phyloP scores from a whole-genome alignment of 2,329 filamentous ascomycete genomes.

The Pseudogymnoascus sp. region DNA sequence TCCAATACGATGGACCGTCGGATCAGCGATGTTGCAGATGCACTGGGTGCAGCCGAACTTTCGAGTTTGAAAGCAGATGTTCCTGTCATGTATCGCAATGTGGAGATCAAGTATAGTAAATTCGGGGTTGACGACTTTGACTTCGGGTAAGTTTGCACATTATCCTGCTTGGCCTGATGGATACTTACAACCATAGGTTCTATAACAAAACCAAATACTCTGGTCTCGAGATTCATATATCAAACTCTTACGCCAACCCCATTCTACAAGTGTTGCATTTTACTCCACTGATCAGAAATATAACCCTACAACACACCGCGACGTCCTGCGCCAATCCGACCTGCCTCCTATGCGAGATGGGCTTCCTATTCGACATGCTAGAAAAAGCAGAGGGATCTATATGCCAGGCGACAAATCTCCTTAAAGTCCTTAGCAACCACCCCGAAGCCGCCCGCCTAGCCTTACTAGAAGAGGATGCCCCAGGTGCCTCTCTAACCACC shows the following conservation, averaged over 20 bases:
- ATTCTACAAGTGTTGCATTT: slow-evolving; percentile 87
- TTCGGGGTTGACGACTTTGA: slow-evolving; percentile 99
- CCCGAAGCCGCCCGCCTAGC: slow-evolving; percentile 70
- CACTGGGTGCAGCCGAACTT: slow-evolving; percentile 59
- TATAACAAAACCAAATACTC: slow-evolving; percentile 93
- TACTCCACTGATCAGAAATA: slow-evolving; percentile 77
- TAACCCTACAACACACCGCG: slow-evolving; percentile 81
- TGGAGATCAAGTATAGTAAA: slow-evolving; percentile 98
- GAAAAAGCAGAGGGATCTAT: slow-evolving; percentile 91
- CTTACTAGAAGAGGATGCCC: slow-evolving; percentile 74
- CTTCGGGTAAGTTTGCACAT: slow-evolving; percentile 57
- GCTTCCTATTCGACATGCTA: slow-evolving; percentile 95
- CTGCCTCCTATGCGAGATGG: slow-evolving; percentile 87
- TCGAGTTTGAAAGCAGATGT: slow-evolving; percentile 73
- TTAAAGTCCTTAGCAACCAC: slow-evolving; percentile 80
- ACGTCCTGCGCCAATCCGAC: slow-evolving; percentile 72
- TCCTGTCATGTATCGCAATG: slow-evolving; percentile 80
- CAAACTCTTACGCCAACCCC: slow-evolving; percentile 92
- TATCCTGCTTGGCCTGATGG: background rate
- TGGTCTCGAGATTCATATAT: slow-evolving; percentile 89
- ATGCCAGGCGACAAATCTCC: slow-evolving; percentile 90
- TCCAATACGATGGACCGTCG: slow-evolving; percentile 34
- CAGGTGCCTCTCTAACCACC: slow-evolving; percentile 61
- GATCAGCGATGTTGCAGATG: slow-evolving; percentile 49
- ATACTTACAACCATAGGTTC: slow-evolving; percentile 46